Percentiles rank a stretch among this genome's conserved stretches.
phyloP scores from a whole-genome alignment of 2,329 filamentous ascomycete species.

The Gnomoniopsis sp. region DNA sequence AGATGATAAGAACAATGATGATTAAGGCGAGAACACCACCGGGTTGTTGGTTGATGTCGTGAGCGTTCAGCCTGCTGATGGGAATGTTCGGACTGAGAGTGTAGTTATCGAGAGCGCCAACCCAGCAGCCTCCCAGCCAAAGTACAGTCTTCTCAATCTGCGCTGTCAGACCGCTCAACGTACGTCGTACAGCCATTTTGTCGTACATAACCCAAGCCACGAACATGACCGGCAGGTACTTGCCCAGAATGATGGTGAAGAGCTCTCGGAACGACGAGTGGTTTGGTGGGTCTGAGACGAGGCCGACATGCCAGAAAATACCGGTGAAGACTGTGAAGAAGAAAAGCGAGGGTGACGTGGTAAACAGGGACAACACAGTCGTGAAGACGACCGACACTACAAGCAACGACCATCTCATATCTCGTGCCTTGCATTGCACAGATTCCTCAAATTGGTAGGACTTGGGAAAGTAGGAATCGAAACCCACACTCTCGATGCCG shows the following conservation, averaged over 20 bases:
- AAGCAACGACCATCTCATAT: conserved; percentile 81
- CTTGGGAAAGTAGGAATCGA: conserved; percentile 86
- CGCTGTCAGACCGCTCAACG: conserved; percentile 68
- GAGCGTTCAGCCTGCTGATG: conserved; percentile 84
- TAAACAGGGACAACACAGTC: conserved; percentile 74
- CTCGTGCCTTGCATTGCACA: conserved; percentile 65
- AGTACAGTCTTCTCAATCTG: conserved; percentile 88
- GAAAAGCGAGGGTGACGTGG: conserved; percentile 72
- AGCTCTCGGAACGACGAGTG: conserved; percentile 65
- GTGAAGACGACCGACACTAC: conserved; percentile 80
- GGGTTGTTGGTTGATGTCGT: conserved; percentile 85
- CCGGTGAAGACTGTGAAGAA: conserved; percentile 81
- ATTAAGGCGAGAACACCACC: conserved; percentile 81
- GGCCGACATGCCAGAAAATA: conserved; percentile 84
- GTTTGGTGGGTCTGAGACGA: conserved; percentile 82
- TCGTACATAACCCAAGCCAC: conserved; percentile 84
- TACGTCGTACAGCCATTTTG: conserved; percentile 72
- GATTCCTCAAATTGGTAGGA: conserved; percentile 73
- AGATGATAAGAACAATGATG: conserved; percentile 69
- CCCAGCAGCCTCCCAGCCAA: conserved; percentile 87
- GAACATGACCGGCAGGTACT: conserved; percentile 84
- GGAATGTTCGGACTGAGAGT: conserved; percentile 86
- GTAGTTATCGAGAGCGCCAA: conserved; percentile 90
- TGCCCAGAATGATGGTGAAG: conserved; percentile 73
- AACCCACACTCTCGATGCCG: conserved; percentile 72